These are phyloP conservation scores for Diaporthe destruens DNA, from an alignment of 2,329 filamentous ascomycete species.

Conservation along the genomic window DNA sequence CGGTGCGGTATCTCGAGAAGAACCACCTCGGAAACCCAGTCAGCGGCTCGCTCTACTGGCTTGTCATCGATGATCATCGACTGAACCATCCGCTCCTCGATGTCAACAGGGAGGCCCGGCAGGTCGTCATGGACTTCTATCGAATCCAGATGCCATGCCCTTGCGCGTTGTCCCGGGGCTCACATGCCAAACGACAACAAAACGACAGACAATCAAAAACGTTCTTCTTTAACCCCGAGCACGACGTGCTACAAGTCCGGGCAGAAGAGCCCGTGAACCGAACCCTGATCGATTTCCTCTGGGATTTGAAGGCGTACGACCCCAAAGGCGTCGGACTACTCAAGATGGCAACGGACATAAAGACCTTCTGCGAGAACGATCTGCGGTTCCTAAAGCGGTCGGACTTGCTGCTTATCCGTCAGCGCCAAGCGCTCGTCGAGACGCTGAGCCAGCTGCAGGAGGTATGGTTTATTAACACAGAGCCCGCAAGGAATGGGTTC, in stretches of 20 bases:
- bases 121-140: slow-evolving; percentile 15
- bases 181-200: no score
- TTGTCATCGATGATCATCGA: background rate
- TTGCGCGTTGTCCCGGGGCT: background rate
- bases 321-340: slow-evolving; percentile 32
- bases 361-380: slow-evolving; percentile 30
- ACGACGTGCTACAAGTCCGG: slow-evolving; percentile 32
- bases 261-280: slow-evolving; percentile 32
- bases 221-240: slow-evolving; percentile 37
- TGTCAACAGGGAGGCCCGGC: slow-evolving; percentile 35
- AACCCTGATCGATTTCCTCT: slow-evolving; percentile 40
- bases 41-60: slow-evolving; percentile 32
- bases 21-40: slow-evolving; percentile 38
- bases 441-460: slow-evolving; percentile 39
- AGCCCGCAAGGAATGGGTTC: background rate
- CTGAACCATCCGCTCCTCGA: slow-evolving; percentile 32
- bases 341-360: slow-evolving; percentile 18
- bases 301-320: slow-evolving; percentile 41
- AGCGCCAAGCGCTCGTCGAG: slow-evolving; percentile 41
- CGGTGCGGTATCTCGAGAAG: slow-evolving; percentile 31
- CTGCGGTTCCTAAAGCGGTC: slow-evolving; percentile 23
- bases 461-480: slow-evolving; percentile 33
- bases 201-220: background rate
- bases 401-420: slow-evolving; percentile 36
- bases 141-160: slow-evolving; percentile 33